A percentile compares a stretch with the other conserved stretches of the same genome.
These are phyloP conservation scores for Ceratobasidium sp. DNA, from an alignment of 1,284 basidiomycete species.

Conservation along the genomic window DNA sequence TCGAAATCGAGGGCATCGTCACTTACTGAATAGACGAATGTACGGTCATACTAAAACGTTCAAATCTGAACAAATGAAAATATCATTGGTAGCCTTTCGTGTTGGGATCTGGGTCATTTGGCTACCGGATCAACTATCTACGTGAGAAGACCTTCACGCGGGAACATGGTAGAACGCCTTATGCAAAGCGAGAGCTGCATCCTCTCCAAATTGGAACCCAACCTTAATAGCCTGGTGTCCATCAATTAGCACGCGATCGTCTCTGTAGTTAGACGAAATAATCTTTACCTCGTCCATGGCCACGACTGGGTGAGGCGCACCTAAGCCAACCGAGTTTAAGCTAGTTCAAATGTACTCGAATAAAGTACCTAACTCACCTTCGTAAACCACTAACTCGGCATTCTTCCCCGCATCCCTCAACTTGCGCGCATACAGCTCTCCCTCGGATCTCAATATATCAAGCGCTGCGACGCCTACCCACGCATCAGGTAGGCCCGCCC, in stretches of 20 bases:
- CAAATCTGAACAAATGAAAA: no score
- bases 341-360: not conserved
- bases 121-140: no score
- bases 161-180: slow-evolving; percentile 15
- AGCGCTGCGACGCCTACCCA: slow-evolving; percentile 76
- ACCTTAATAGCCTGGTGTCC: slow-evolving; percentile 21
- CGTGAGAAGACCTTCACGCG: no score
- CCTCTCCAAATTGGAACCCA: slow-evolving; percentile 35
- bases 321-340: not conserved
- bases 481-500: slow-evolving; percentile 65
- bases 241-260: no score
- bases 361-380: slow-evolving; percentile 5
- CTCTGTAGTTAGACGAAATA: no score
- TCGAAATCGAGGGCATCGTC: slow-evolving; percentile 84
- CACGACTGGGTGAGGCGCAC: slow-evolving; percentile 27
- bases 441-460: slow-evolving; percentile 78
- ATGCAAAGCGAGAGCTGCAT: slow-evolving; percentile 17
- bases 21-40: slow-evolving; percentile 24
- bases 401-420: slow-evolving; percentile 68
- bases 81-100: no score
- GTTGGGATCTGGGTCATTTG: no score
- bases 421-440: slow-evolving; percentile 73
- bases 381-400: slow-evolving; percentile 69
- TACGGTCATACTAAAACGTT: no score
- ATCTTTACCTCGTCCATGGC: slow-evolving; percentile 29